Evolutionary conservation across 2,329 filamentous ascomycete genomes (phyloP), one percentile per base, ranked within the genome.

Genomic region (Chaetomiaceae sp.): DNA sequence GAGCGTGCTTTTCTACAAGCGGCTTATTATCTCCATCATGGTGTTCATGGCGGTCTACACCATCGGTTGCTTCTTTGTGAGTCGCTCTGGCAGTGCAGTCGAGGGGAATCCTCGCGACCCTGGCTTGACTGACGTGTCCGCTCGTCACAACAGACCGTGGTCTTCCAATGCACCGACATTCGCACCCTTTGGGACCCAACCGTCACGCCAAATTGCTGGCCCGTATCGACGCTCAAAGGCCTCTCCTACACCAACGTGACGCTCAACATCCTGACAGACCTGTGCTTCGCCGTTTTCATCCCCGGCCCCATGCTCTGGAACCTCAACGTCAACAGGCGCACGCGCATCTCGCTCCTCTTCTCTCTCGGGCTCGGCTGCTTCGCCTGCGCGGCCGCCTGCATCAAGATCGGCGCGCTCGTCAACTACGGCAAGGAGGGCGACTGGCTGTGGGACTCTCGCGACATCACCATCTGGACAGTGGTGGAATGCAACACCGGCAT

Each of bases 91-190:
- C 3, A 27, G 25, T 27, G 6, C 25, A 12, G 25, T 5, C 6
- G 25, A 12, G 25, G 25, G 25, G 25, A 12, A 27, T 27, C n/a
- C n/a, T n/a, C n/a, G n/a, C n/a, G 25, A 27, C 12, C 25, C 5
- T 27, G 25, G 6, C 25, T 27, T n/a, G 19, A 4, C 0, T 10
- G 17, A 35, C 33, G 47, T n/a, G 40, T 25, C n/a, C 33, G 12
- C 23, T 6, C n/a, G 1, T 12, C 6, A 23, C 12, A n/a, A n/a
- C 38, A 68, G 62, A 77, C 75, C 0, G 54, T 78, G 2, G 50
- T 78, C 2, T 60, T 77, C 1, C 74, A 79, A 51, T 79, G 76
- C 43, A 68, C 66, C 5, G 67, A 77, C 37, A 61, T 78, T 1
- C 65, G 68, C 5, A 54, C 71, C 0, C 65, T 70, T 23, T 79